Conservation (phyloP, 345 rosid genomes). For the Mercurialis annua region DNA sequence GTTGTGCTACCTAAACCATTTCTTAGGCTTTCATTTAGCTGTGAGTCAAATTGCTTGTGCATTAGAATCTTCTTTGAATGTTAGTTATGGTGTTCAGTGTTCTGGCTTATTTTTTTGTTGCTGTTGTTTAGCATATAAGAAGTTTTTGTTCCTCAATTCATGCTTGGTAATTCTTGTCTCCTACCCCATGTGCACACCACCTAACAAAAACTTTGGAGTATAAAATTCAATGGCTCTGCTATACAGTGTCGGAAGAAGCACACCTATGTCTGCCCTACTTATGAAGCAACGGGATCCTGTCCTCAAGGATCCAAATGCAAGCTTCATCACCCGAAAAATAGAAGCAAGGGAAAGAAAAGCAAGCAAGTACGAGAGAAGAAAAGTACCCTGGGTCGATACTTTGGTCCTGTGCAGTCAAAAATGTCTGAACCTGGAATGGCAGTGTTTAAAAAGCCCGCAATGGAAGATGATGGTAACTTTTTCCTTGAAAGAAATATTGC, state of each 20-base stretch:
- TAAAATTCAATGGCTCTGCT: slow-evolving; percentile 44
- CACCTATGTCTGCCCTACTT: slow-evolving; percentile 75
- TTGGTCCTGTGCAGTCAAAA: slow-evolving; percentile 36
- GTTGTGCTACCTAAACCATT: background rate
- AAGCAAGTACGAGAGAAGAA: slow-evolving; percentile 47
- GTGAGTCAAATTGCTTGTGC: background rate
- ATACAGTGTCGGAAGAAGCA: slow-evolving; percentile 96
- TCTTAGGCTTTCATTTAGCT: background rate
- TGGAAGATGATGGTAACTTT: slow-evolving; percentile 22
- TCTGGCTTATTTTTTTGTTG: too few relatives aligned
- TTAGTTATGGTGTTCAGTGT: background rate
- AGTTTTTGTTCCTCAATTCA: background rate
- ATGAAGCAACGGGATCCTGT: slow-evolving; percentile 75
- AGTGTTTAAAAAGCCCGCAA: slow-evolving; percentile 26
- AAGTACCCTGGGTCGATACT: slow-evolving; percentile 60
- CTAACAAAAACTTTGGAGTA: slow-evolving; percentile 19
- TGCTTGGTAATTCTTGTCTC: background rate
- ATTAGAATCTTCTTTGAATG: background rate
- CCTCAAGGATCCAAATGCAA: slow-evolving; percentile 80
- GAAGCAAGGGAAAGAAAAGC: slow-evolving; percentile 56
- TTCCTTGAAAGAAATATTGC: slow-evolving; percentile 31
- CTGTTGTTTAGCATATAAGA: background rate
- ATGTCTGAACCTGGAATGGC: slow-evolving; percentile 32
- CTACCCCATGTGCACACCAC: slow-evolving; percentile 13
- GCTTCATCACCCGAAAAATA: slow-evolving; percentile 82